phyloP scores from a whole-genome alignment of 495 filamentous ascomycete species.

The Margaritispora aquatica region DNA sequence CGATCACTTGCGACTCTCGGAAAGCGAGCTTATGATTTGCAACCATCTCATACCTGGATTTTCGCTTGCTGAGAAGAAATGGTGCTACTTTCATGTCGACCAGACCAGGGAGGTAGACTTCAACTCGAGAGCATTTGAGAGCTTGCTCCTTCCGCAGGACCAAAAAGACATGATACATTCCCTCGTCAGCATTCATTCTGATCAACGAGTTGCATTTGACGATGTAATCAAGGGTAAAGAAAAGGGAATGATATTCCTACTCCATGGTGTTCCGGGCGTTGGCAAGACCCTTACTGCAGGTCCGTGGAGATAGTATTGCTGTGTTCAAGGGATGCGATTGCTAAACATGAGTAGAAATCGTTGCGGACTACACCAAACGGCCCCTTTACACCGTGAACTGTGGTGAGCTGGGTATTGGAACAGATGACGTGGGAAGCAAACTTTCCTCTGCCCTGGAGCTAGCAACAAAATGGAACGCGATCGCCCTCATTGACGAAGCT shows the following conservation, averaged over 20 bases:
- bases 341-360: not conserved
- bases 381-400: slow-evolving; percentile 14
- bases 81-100: slow-evolving; percentile 30
- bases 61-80: slow-evolving; percentile 40
- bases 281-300: slow-evolving; percentile 87
- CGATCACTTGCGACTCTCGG: slow-evolving; percentile 41
- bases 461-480: slow-evolving; percentile 29
- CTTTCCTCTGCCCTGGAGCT: slow-evolving; percentile 36
- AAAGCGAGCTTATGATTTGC: slow-evolving; percentile 31
- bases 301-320: not conserved
- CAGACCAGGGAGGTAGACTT: slow-evolving; percentile 26
- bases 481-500: slow-evolving; percentile 69
- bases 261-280: slow-evolving; percentile 75
- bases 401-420: slow-evolving; percentile 10
- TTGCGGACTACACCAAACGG: slow-evolving; percentile 24
- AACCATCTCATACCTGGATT: slow-evolving; percentile 7
- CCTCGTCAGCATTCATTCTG: slow-evolving; percentile 16
- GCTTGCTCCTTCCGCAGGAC: slow-evolving; percentile 31
- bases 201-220: slow-evolving; percentile 32
- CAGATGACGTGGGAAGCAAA: slow-evolving; percentile 28
- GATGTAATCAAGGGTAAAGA: slow-evolving; percentile 75
- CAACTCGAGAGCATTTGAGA: slow-evolving; percentile 5
- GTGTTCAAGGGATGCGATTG: not conserved
- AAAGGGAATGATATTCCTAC: slow-evolving; percentile 62
- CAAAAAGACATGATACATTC: slow-evolving; percentile 61